Conservation (phyloP, 2,329 filamentous ascomycete genomes). For the Aspergillus ochraceoroseus region DNA sequence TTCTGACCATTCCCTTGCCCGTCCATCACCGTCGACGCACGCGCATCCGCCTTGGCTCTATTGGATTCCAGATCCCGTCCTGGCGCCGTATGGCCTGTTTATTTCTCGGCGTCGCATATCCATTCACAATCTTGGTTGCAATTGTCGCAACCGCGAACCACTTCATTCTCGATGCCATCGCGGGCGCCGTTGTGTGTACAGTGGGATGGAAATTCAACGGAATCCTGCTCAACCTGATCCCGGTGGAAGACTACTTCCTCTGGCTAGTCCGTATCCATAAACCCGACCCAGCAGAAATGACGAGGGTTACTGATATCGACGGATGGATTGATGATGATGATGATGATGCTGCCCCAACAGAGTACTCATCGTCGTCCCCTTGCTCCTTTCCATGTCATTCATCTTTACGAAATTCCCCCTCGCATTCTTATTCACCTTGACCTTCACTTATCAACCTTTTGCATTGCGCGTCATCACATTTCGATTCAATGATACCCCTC, state of each 20-base stretch:
- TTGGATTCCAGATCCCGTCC: slow-evolving; percentile 42
- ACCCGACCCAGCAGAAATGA: slow-evolving; percentile 40
- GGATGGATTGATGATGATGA: slow-evolving; percentile 21
- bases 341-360: no score
- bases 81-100: slow-evolving; percentile 51
- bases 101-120: slow-evolving; percentile 57
- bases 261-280: slow-evolving; percentile 61
- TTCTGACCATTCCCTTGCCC: slow-evolving; percentile 60
- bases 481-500: no score
- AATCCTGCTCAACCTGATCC: slow-evolving; percentile 58
- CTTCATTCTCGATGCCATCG: slow-evolving; percentile 66
- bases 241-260: slow-evolving; percentile 64
- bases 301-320: slow-evolving; percentile 19
- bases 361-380: no score
- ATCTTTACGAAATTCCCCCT: no score
- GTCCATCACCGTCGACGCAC: slow-evolving; percentile 48
- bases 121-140: slow-evolving; percentile 59
- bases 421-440: no score
- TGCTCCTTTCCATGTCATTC: no score
- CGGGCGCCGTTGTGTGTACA: slow-evolving; percentile 60
- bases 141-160: slow-evolving; percentile 70
- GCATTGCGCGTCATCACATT: no score
- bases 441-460: no score
- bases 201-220: slow-evolving; percentile 57
- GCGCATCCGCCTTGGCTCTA: slow-evolving; percentile 28